Evolutionary conservation across 805 yeast genomes (phyloP), one percentile per base, ranked within the genome.

Genomic region (Tetrapisispora arboricola): DNA sequence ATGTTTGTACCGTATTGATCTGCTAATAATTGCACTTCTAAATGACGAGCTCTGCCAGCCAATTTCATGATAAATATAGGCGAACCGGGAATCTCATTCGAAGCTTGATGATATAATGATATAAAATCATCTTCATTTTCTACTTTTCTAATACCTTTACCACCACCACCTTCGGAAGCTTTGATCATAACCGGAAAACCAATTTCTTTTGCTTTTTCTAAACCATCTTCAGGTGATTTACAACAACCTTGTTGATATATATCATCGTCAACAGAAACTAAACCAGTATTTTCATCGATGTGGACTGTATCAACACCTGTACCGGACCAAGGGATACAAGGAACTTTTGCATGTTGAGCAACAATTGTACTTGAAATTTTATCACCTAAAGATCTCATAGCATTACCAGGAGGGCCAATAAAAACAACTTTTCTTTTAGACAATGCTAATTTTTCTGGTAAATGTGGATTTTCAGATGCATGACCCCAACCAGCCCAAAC

Each of bases 401-500:
- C 99, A 33, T 87, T 80, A 32, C 96, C 97, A 49, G 99, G 98
- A 46, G 99, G 99, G 49, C 99, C 99, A 62, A 92, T 92, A 58
- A 92, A 92, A 42, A 92, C 73, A 55, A 94, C 83, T 57, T 75
- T 84, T 64, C 86, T 82, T 45, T 88, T 86, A 16, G 96, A 86
- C n/a, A 81, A 80, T 13, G 97, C 96, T 61, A 92, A 73, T 64
- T 75, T 78, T 65, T 92, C 98, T 22, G 99, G 99, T 50, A 92
- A 75, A 36, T 70, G 63, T 21, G 99, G 99, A 67, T 94, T 90
- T 70, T 92, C 99, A n/a, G 96, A 85, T 22, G 99, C 99, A 62
- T 94, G 98, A 56, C 99, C 99, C 99, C 99, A 92, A 56, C 99
- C 99, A 27, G 99, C 99, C 99, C 99, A 92, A 44, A 92, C 99